Conservation (phyloP, 345 rosid species). For the Eucalyptus cladocalyx region DNA sequence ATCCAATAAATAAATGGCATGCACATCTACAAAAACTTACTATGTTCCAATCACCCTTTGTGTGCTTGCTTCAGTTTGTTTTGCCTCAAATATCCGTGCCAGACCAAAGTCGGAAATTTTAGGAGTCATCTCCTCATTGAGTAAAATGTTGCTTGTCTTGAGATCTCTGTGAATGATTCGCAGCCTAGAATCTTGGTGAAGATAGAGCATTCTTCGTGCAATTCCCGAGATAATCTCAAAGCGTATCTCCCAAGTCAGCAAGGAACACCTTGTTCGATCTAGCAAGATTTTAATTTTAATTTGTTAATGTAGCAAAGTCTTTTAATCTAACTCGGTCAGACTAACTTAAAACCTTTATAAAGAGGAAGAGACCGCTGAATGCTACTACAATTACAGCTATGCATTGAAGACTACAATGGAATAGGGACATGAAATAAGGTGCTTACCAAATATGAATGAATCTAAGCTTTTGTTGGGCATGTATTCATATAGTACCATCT, state of each 20-base stretch:
- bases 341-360: not conserved
- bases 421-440: too few species aligned
- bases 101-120: slow-evolving; percentile 70
- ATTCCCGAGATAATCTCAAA: slow-evolving; percentile 49
- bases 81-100: slow-evolving; percentile 54
- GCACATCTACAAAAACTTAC: slow-evolving; percentile 12
- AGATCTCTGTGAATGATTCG: slow-evolving; percentile 67
- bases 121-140: slow-evolving; percentile 59
- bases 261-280: slow-evolving; percentile 2
- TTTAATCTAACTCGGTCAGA: not conserved
- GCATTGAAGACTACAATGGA: too few species aligned
- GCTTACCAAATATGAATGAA: too few species aligned
- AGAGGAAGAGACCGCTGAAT: too few species aligned
- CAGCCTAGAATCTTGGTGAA: slow-evolving; percentile 65
- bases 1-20: too few species aligned
- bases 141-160: slow-evolving; percentile 45
- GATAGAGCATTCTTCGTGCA: slow-evolving; percentile 56
- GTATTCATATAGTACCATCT: too few species aligned
- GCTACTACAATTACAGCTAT: too few species aligned
- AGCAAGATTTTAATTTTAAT: not conserved
- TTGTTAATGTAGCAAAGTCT: not conserved
- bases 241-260: slow-evolving; percentile 36
- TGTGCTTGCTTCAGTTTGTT: slow-evolving; percentile 37
- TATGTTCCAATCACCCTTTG: slow-evolving; percentile 59
- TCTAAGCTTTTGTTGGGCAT: too few species aligned